These are phyloP conservation scores for Arthroderma sp. DNA, from an alignment of 2,329 filamentous ascomycete genomes.

Conservation along the genomic window DNA sequence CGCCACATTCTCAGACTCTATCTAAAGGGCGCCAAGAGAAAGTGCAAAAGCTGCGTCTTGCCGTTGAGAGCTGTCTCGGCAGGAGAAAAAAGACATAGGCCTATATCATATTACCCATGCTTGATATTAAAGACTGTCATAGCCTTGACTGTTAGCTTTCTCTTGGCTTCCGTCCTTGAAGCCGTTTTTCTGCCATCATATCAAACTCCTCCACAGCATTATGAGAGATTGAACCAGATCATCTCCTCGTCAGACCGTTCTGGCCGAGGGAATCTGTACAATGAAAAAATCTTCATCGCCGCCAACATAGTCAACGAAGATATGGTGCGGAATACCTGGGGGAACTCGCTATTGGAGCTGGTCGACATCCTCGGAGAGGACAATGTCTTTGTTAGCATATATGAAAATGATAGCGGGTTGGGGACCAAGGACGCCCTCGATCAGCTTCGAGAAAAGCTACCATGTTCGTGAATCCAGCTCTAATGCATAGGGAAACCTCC, in stretches of 20 bases:
- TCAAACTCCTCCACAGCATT: slow-evolving; percentile 5
- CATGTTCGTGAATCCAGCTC: slow-evolving; percentile 4
- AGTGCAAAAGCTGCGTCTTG: too few relatives aligned
- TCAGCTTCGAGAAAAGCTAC: slow-evolving; percentile 3
- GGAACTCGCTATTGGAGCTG: slow-evolving; percentile 4
- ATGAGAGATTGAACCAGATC: background rate
- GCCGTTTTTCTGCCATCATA: slow-evolving; percentile 6
- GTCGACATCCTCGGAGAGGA: slow-evolving; percentile 5
- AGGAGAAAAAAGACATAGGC: too few relatives aligned
- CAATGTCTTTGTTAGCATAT: slow-evolving; percentile 9
- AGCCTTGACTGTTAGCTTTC: slow-evolving; percentile 1
- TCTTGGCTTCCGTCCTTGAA: slow-evolving; percentile 4
- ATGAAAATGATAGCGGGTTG: slow-evolving; percentile 8
- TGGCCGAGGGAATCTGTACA: slow-evolving; percentile 5
- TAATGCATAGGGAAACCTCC: background rate
- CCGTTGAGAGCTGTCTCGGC: too few relatives aligned
- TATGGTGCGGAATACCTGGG: slow-evolving; percentile 6
- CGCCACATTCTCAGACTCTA: too few relatives aligned
- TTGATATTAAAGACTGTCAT: too few relatives aligned
- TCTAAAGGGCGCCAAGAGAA: too few relatives aligned
- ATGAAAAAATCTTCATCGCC: slow-evolving; percentile 8
- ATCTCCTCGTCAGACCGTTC: background rate
- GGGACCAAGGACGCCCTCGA: slow-evolving; percentile 5
- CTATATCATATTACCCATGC: too few relatives aligned
- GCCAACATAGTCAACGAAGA: slow-evolving; percentile 8